Percentiles rank a stretch among this genome's conserved stretches.
These are phyloP conservation scores for Oryza glaberrima DNA, from an alignment of 176 grass and related monocot genomes.

Conservation along the genomic window DNA sequence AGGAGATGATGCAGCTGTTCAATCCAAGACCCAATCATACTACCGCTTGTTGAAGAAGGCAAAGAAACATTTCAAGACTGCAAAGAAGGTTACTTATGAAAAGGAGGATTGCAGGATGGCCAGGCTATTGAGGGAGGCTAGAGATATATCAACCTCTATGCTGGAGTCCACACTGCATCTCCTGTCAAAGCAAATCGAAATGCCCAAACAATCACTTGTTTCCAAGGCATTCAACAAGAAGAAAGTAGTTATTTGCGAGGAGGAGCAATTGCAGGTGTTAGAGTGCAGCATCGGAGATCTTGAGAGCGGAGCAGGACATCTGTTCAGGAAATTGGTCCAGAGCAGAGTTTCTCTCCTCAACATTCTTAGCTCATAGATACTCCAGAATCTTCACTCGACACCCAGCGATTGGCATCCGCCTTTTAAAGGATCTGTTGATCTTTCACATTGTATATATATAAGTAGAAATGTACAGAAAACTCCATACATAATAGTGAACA, in stretches of 20 bases:
- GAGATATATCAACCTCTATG: slow-evolving; percentile 38
- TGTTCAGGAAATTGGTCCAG: slow-evolving; percentile 43
- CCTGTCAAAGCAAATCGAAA: slow-evolving; percentile 37
- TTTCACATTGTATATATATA: slow-evolving; percentile 13
- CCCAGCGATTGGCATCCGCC: slow-evolving; percentile 29
- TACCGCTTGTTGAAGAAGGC: slow-evolving; percentile 31
- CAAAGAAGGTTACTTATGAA: not conserved
- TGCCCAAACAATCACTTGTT: slow-evolving; percentile 32
- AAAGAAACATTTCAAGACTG: slow-evolving; percentile 35
- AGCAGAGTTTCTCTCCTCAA: slow-evolving; percentile 47
- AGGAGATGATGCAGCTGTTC: slow-evolving; percentile 30
- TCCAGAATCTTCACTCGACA: not conserved
- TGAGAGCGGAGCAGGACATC: slow-evolving; percentile 28
- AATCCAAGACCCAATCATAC: slow-evolving; percentile 33
- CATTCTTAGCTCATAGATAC: slow-evolving; percentile 41
- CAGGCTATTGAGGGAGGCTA: slow-evolving; percentile 33
- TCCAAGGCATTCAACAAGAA: slow-evolving; percentile 43
- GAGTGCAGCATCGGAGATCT: slow-evolving; percentile 42
- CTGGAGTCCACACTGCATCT: slow-evolving; percentile 31
- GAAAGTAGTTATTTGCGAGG: slow-evolving; percentile 21
- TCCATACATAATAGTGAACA: not conserved
- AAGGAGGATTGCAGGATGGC: not conserved
- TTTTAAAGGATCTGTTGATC: slow-evolving; percentile 45
- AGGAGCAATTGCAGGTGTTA: slow-evolving; percentile 38
- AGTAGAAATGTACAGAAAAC: slow-evolving; percentile 10